Evolutionary conservation across 164 flowering plant genomes (phyloP).

Genomic region (Dillenia suffruticosa): DNA sequence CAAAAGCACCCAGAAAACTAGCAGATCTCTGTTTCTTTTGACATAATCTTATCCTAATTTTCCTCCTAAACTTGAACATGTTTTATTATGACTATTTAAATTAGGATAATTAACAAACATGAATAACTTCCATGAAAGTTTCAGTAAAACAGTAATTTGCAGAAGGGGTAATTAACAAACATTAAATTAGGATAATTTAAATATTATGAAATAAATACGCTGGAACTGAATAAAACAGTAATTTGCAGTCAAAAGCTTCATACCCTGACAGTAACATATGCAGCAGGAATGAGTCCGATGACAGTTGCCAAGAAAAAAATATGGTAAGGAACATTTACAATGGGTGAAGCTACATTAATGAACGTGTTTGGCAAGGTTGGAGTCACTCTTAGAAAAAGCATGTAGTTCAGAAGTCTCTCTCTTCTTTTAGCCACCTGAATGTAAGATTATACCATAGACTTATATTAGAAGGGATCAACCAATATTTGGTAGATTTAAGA

Average conservation of each 20-base stretch:
- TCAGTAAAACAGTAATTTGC: no score
- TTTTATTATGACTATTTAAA: no score
- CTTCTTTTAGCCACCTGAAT: constrained; percentile 82
- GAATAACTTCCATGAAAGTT: no score
- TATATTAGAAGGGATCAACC: background rate
- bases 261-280: constrained; percentile 95
- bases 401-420: constrained; percentile 72
- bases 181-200: no score
- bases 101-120: no score
- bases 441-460: background rate
- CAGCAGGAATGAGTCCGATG: constrained; percentile 92
- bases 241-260: background rate
- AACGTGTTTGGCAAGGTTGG: constrained; percentile 96
- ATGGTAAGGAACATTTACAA: constrained; percentile 90
- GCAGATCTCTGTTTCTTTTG: no score
- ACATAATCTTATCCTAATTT: no score
- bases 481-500: background rate
- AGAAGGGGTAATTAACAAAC: no score
- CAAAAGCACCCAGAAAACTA: no score
- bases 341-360: constrained; percentile 92
- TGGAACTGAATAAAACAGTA: no score
- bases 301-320: constrained; percentile 78
- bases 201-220: background rate
- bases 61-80: no score
- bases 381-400: constrained; percentile 92